Evolutionary conservation across 495 filamentous ascomycete genomes (phyloP).

Genomic region (Aspergillus avenaceus): DNA sequence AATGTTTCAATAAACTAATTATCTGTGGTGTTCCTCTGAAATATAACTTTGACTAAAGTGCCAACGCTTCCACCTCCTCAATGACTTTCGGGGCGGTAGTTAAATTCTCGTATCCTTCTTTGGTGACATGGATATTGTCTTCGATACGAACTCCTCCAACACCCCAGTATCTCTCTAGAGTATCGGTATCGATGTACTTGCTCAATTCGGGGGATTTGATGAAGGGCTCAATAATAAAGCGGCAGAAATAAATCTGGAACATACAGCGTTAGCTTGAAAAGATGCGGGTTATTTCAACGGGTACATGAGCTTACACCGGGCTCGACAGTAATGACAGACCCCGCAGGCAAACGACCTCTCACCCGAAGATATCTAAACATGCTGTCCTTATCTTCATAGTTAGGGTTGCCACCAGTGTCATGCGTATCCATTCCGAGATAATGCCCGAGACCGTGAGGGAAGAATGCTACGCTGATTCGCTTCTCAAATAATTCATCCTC

Average conservation of each 20-base stretch:
- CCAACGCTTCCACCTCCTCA: slow-evolving; percentile 60
- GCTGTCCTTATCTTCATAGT: slow-evolving; percentile 77
- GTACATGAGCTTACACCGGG: slow-evolving; percentile 60
- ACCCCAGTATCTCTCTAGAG: slow-evolving; percentile 80
- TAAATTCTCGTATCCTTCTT: slow-evolving; percentile 72
- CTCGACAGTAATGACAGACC: slow-evolving; percentile 84
- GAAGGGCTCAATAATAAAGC: slow-evolving; percentile 85
- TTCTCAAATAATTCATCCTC: slow-evolving; percentile 67
- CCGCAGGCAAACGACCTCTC: slow-evolving; percentile 68
- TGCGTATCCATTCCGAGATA: slow-evolving; percentile 95
- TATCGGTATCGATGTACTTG: slow-evolving; percentile 67
- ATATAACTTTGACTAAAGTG: slow-evolving; percentile 2
- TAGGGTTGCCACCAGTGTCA: slow-evolving; percentile 82
- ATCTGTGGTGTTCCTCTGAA: neutral
- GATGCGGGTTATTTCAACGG: neutral
- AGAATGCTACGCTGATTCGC: slow-evolving; percentile 79
- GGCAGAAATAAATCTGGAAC: slow-evolving; percentile 82
- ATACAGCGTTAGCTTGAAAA: slow-evolving; percentile 5
- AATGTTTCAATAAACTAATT: neutral
- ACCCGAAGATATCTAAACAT: slow-evolving; percentile 86
- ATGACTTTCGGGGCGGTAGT: slow-evolving; percentile 72
- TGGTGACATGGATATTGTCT: slow-evolving; percentile 74
- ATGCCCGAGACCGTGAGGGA: slow-evolving; percentile 89
- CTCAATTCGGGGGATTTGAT: slow-evolving; percentile 63
- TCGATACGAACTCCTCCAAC: slow-evolving; percentile 83